Evolutionary conservation across 2,329 filamentous ascomycete genomes (phyloP), one percentile per base, ranked within the genome.

Genomic region (Dactylonectria macrodidyma): DNA sequence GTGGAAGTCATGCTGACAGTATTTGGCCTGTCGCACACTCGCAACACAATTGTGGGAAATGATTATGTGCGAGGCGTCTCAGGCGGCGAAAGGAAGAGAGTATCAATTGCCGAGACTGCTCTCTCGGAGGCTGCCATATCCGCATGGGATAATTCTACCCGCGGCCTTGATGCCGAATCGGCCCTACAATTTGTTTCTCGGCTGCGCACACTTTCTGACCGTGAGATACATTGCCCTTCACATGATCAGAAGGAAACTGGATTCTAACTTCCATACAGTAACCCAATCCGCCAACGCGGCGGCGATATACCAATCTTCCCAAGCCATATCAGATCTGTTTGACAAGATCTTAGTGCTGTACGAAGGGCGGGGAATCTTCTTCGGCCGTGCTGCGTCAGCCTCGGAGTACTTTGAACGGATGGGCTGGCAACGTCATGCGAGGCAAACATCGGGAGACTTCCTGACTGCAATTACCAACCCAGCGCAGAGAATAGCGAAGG

Each of bases 401-500:
- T 90, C 86, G 69, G 78, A 84, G 14, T 93, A 91, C 78, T 93
- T 94, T 74, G 83, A 89, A 64, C 81, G 85, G 24, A 83, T 93
- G 65, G 92, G 92, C 0, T 94, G 92, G 72, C 82, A 88, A 34
- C 91, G 81, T 33, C 82, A 82, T 1, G 81, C 82, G 3, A 78
- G 82, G 47, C 83, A 91, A 73, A 94, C 92, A 0, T 93, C 92
- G 1, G 89, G 92, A 1, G 92, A 94, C 77, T 94, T 94, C 81
- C 80, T 95, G 57, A 94, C 92, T 3, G 84, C 84, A 3, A 81
- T 87, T 19, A 86, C 84, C 3, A 79, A 75, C 38, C 74, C 75
- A 8, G 65, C 66, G 11, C 55, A 67, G 46, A 47, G 65, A 26
- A 14, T 30, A 1, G 46, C 70, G 73, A 81, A 62, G 71, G 71